Percentiles rank a stretch among this genome's conserved stretches.
phyloP scores from a whole-genome alignment of 2,329 filamentous ascomycete genomes.

The Seiridium unicorne region DNA sequence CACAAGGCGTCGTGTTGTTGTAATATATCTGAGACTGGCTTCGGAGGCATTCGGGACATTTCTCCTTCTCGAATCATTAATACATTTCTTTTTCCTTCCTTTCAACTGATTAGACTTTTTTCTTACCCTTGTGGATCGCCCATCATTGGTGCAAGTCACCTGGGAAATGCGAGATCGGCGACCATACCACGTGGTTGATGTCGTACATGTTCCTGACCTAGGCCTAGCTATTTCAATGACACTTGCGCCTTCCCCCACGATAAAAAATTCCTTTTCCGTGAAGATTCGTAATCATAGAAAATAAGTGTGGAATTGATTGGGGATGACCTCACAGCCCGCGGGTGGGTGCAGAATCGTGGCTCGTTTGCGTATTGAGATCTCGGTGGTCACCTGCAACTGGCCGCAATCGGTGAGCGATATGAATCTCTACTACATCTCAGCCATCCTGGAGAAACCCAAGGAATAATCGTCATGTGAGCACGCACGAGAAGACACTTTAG shows the following conservation, averaged over 20 bases:
- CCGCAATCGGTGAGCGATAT: neutral
- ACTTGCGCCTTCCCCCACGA: neutral
- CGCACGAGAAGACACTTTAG: neutral
- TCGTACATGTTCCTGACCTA: neutral
- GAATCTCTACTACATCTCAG: neutral
- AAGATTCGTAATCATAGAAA: too few species aligned
- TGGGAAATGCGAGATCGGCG: neutral
- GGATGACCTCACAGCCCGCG: neutral
- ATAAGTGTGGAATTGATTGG: too few species aligned
- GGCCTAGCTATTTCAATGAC: neutral
- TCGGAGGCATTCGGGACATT: neutral
- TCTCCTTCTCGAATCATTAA: neutral
- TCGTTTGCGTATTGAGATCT: neutral
- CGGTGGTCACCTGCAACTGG: neutral
- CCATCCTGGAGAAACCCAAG: neutral
- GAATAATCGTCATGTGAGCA: neutral
- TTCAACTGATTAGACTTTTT: too few species aligned
- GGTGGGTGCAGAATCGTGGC: constrained; percentile 1
- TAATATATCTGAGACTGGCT: neutral
- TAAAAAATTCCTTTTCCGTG: too few species aligned
- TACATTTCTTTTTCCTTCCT: too few species aligned
- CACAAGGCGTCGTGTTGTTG: neutral
- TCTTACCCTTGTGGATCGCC: neutral
- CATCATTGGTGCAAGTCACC: neutral
- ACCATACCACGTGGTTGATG: neutral